Conservation (phyloP, 257 asterid genomes). For the Forsythia suspensa region DNA sequence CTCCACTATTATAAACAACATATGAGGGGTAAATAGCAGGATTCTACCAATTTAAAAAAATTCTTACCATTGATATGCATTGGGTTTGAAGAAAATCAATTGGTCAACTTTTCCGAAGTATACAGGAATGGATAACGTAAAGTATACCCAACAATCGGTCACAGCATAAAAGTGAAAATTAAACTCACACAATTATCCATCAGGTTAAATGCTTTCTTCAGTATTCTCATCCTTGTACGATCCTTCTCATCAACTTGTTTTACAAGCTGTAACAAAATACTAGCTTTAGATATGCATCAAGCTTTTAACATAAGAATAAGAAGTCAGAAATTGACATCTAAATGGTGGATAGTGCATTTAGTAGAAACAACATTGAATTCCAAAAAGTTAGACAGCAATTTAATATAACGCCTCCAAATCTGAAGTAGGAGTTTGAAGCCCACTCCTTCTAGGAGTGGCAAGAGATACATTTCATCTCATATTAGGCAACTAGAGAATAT, state of each 20-base stretch:
- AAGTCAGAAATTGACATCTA: constrained; percentile 8
- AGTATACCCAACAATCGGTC: constrained; percentile 14
- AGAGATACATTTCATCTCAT: constrained; percentile 2
- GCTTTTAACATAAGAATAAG: background rate
- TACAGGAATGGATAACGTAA: background rate
- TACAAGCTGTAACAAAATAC: constrained; percentile 59
- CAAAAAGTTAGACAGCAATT: constrained; percentile 8
- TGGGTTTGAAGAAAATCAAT: background rate
- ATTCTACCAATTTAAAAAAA: constrained; percentile 16
- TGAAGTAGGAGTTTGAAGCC: constrained; percentile 10
- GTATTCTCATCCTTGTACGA: constrained; percentile 63
- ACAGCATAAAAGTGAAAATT: constrained; percentile 14
- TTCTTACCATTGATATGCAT: background rate
- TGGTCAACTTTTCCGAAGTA: constrained; percentile 14
- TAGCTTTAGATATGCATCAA: constrained; percentile 18
- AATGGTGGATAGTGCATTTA: background rate
- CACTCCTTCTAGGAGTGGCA: background rate
- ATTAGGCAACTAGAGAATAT: background rate
- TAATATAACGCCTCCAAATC: constrained; percentile 19
- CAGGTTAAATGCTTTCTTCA: constrained; percentile 79
- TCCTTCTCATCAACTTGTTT: constrained; percentile 91
- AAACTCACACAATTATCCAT: constrained; percentile 69
- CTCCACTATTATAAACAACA: background rate
- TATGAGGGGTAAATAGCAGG: background rate
- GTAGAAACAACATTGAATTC: background rate